phyloP scores from a whole-genome alignment of 345 rosid species.

The Passiflora organensis region DNA sequence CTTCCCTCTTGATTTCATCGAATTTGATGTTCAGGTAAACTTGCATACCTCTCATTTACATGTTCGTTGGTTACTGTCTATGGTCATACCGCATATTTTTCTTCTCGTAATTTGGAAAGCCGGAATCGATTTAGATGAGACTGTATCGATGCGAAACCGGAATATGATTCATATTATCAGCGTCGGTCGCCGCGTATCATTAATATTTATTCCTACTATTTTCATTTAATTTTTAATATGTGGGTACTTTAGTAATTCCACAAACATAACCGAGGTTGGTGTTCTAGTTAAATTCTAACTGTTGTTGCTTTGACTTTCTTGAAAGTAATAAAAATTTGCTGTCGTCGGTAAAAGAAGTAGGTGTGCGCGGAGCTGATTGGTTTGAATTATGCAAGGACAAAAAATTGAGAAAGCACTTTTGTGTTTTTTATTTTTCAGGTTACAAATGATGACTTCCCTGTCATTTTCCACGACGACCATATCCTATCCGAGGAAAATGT shows the following conservation, averaged over 20 bases:
- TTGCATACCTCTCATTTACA: not conserved
- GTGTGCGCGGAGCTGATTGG: conserved; percentile 7
- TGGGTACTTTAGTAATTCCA: not conserved
- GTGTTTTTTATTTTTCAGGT: conserved; percentile 14
- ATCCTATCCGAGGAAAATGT: conserved; percentile 77
- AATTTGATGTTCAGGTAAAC: conserved; percentile 87
- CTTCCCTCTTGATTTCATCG: conserved; percentile 61
- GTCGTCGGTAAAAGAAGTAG: too few relatives aligned
- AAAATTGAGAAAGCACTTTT: conserved; percentile 2
- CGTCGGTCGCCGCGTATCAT: conserved; percentile 25
- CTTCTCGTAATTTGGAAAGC: not conserved
- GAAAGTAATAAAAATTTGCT: not conserved
- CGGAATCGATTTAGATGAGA: too few relatives aligned
- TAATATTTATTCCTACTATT: not conserved
- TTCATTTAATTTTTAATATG: too few relatives aligned
- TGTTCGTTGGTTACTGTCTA: not conserved
- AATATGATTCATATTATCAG: not conserved
- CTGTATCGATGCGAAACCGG: not conserved
- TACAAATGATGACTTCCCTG: conserved; percentile 24
- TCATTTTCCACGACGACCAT: conserved; percentile 60
- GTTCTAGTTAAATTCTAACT: not conserved
- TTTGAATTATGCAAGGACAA: conserved; percentile 5
- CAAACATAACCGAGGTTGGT: too few relatives aligned
- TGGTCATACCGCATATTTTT: not conserved
- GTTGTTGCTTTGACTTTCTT: not conserved